A percentile compares a stretch with the other conserved stretches of the same genome.
phyloP scores from a whole-genome alignment of 1,139 yeast genomes.

The Lodderomyces orthopsilosis region DNA sequence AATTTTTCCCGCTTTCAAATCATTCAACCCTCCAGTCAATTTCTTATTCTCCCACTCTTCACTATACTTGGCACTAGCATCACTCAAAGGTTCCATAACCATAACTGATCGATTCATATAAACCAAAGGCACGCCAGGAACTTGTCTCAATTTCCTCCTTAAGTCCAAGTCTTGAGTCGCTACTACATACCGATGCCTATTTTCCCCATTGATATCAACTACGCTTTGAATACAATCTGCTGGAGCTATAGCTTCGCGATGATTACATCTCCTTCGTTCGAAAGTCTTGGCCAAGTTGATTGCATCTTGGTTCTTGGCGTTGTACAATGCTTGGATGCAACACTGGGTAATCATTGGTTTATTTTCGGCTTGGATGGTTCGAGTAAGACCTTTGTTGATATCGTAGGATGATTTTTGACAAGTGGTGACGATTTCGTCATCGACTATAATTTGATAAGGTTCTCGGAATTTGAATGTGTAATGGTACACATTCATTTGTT shows the following conservation, averaged over 20 bases:
- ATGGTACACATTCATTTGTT: constrained; percentile 81
- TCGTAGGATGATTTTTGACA: constrained; percentile 70
- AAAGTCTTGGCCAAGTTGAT: constrained; percentile 76
- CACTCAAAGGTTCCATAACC: constrained; percentile 92
- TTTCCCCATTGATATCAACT: constrained; percentile 67
- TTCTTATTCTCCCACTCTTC: constrained; percentile 59
- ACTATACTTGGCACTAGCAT: constrained; percentile 60
- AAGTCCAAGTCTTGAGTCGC: constrained; percentile 77
- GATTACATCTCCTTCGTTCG: constrained; percentile 70
- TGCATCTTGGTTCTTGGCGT: constrained; percentile 66
- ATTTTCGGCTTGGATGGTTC: constrained; percentile 81
- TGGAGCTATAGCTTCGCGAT: constrained; percentile 55
- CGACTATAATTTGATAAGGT: constrained; percentile 87
- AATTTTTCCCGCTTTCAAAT: constrained; percentile 39
- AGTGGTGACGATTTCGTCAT: constrained; percentile 69
- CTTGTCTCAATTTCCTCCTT: constrained; percentile 61
- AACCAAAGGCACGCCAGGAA: constrained; percentile 88
- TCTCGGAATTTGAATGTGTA: constrained; percentile 89
- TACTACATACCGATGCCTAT: constrained; percentile 86
- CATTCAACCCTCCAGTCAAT: constrained; percentile 74
- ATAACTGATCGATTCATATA: constrained; percentile 88
- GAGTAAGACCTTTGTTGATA: constrained; percentile 67
- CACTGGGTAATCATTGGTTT: constrained; percentile 98
- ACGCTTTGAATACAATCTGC: constrained; percentile 74
- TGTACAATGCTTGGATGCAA: constrained; percentile 82